These are phyloP conservation scores for Calonectria crousiana DNA, from an alignment of 2,329 filamentous ascomycete genomes.

Conservation along the genomic window DNA sequence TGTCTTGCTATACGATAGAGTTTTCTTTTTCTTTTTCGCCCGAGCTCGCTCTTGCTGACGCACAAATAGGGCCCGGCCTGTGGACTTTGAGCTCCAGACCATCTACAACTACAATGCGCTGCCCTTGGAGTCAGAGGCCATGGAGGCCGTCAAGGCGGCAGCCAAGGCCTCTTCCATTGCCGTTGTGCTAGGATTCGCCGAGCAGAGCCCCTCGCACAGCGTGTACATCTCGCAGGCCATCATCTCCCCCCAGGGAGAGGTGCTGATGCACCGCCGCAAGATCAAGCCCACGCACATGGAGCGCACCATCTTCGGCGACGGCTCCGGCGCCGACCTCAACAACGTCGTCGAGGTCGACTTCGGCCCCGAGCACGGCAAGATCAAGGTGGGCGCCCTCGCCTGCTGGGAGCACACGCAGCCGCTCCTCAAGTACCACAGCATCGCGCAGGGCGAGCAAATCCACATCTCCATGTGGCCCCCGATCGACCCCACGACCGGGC, in stretches of 20 bases:
- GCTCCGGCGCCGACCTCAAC: constrained; percentile 51
- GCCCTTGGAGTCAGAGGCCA: constrained; percentile 54
- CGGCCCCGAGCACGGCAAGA: constrained; percentile 43
- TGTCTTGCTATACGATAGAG: neutral
- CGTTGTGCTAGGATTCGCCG: constrained; percentile 59
- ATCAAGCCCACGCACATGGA: constrained; percentile 68
- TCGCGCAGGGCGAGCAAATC: constrained; percentile 57
- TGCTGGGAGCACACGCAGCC: constrained; percentile 67
- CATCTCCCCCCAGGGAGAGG: constrained; percentile 55
- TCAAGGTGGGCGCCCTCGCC: constrained; percentile 57
- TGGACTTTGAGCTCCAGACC: constrained; percentile 40
- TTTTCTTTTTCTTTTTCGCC: neutral
- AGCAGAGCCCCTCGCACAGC: constrained; percentile 46
- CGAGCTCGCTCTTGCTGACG: neutral
- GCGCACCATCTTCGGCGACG: constrained; percentile 63
- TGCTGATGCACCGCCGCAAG: constrained; percentile 58
- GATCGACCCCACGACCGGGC: constrained; percentile 34
- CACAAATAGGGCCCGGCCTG: constrained; percentile 49
- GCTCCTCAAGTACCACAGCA: constrained; percentile 61
- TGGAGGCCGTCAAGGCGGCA: constrained; percentile 49
- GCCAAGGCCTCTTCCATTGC: constrained; percentile 53
- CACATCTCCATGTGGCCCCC: constrained; percentile 63
- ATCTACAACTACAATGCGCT: constrained; percentile 57
- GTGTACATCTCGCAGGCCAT: constrained; percentile 61
- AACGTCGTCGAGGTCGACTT: constrained; percentile 55